Evolutionary conservation across 257 asterid genomes (phyloP), one percentile per base, ranked within the genome.

Genomic region (Ilex aquifolium): DNA sequence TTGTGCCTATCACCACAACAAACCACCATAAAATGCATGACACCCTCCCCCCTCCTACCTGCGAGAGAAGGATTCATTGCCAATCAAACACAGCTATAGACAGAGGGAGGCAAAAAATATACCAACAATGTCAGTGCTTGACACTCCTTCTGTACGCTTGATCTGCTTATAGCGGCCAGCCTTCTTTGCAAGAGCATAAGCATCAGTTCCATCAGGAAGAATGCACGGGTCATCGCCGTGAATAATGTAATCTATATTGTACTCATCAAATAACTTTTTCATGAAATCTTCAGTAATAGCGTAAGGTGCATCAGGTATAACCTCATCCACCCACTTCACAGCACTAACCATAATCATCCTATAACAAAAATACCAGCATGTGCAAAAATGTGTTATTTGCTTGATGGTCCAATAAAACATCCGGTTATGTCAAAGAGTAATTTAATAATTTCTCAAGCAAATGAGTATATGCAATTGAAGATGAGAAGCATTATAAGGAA

Each of bases 341-440:
- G 87, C 96, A 77, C 95, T 82, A 57, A 91, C 98, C 98, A 88
- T 91, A 64, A 85, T 80, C 95, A 88, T 88, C 88, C 98, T 91
- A 70, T 16, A 60, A 71, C 7, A 69, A 31, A 48, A 56, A 71
- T 60, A 55, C 36, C 7, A 67, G 51, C 53, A 65, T 49, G 16
- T 36, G 15, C 72, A 60, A 54, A 46, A 46, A 46, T 46, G 14
- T 46, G 15, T 51, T 32, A 32, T 52, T 6, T 62, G 57, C 48
- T 63, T 15, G 59, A 53, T 44, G 46, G 40, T 31, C 36, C 12
- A 29, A 27, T 12, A 59, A 58, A 39, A 44, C 16, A 50, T 32
- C 44, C 44, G 3, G 31, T 12, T 31, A 12, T 10, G 10, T 7
- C 16, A 31, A 31, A 48, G n/a, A 13, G 21, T 56, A 48, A 27